These are phyloP conservation scores for Amauroascus niger DNA, from an alignment of 2,329 filamentous ascomycete genomes.

Conservation along the genomic window DNA sequence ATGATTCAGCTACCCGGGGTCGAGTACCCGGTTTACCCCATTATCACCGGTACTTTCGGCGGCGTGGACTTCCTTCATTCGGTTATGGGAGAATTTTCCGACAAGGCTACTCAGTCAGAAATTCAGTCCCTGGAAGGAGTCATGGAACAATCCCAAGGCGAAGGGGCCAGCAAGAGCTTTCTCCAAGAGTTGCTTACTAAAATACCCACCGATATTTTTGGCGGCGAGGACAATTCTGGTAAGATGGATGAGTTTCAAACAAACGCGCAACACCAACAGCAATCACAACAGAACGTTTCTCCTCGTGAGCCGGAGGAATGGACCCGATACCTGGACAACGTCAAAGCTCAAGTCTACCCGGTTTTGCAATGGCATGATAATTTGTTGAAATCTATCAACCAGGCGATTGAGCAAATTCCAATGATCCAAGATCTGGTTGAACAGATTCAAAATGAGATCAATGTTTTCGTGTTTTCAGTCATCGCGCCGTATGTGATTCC, in stretches of 20 bases:
- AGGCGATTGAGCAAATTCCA: constrained; percentile 75
- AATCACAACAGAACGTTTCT: constrained; percentile 57
- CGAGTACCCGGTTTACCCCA: constrained; percentile 59
- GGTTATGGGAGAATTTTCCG: constrained; percentile 67
- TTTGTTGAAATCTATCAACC: constrained; percentile 66
- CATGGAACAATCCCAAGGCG: constrained; percentile 53
- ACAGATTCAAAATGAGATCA: constrained; percentile 77
- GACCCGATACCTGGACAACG: constrained; percentile 62
- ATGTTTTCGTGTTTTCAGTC: constrained; percentile 81
- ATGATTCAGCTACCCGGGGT: constrained; percentile 59
- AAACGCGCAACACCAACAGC: constrained; percentile 63
- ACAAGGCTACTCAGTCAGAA: constrained; percentile 86
- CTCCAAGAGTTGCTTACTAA: constrained; percentile 71
- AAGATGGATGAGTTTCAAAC: constrained; percentile 71
- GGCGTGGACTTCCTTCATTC: constrained; percentile 91
- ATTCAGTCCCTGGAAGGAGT: constrained; percentile 81
- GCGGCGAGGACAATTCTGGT: constrained; percentile 51
- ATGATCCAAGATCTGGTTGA: constrained; percentile 76
- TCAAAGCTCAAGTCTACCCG: constrained; percentile 74
- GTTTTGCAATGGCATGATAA: constrained; percentile 87
- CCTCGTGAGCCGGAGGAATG: constrained; percentile 77
- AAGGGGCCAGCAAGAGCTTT: constrained; percentile 58
- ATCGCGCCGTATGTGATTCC: constrained; percentile 81
- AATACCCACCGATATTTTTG: constrained; percentile 72
- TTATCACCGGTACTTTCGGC: constrained; percentile 86